These are phyloP conservation scores for Boletus sp. DNA, from an alignment of 1,284 basidiomycete species.

Conservation along the genomic window DNA sequence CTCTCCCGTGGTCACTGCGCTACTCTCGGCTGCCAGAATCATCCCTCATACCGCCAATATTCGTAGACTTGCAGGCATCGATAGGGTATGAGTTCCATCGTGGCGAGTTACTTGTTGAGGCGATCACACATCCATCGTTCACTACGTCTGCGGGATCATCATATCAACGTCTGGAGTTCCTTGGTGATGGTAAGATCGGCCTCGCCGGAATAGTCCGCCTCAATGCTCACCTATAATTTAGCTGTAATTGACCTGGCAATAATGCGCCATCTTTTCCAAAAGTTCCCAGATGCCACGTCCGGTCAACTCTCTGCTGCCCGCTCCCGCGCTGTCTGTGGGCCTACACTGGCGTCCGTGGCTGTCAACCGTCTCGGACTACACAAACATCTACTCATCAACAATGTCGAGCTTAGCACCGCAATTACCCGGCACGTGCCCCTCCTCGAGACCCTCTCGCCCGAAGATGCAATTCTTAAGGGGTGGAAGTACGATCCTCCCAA, in stretches of 20 bases:
- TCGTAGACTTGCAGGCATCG: conserved; percentile 53
- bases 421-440: conserved; percentile 58
- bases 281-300: conserved; percentile 67
- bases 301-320: conserved; percentile 70
- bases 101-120: conserved; percentile 63
- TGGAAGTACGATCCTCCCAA: conserved; percentile 86
- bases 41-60: conserved; percentile 43
- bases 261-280: conserved; percentile 65
- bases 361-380: conserved; percentile 66
- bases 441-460: conserved; percentile 49
- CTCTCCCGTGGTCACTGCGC: conserved; percentile 55
- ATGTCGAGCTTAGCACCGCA: conserved; percentile 60
- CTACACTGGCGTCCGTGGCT: conserved; percentile 65
- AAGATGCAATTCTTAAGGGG: conserved; percentile 61
- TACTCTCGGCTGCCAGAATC: conserved; percentile 38
- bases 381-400: conserved; percentile 65
- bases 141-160: conserved; percentile 51
- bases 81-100: conserved; percentile 71
- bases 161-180: conserved; percentile 81
- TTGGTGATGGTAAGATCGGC: conserved; percentile 69
- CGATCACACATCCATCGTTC: conserved; percentile 79
- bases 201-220: not conserved
- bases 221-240: conserved; percentile 30
- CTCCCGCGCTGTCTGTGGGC: conserved; percentile 68
- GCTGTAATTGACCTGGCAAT: conserved; percentile 76